Evolutionary conservation across 108 stramenopile species (phyloP).

Genomic region (Nitzschia sp.): DNA sequence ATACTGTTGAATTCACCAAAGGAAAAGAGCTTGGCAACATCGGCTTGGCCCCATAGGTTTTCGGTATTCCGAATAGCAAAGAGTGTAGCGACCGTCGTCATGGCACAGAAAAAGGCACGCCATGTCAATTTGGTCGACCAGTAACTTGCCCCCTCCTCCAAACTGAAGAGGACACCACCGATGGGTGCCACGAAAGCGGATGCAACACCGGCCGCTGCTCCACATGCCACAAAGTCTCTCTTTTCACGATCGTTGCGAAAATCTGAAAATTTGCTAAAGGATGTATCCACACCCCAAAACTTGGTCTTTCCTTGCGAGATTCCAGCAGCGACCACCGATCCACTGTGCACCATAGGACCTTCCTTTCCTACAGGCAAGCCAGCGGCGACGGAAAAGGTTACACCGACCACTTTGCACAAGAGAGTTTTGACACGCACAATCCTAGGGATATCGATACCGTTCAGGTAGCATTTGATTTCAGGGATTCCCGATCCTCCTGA

Average conservation of each 20-base stretch:
- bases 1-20: slow-evolving; percentile 91
- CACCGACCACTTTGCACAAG: slow-evolving; percentile 92
- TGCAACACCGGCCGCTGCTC: slow-evolving; percentile 93
- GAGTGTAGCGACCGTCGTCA: slow-evolving; percentile 90
- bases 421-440: slow-evolving; percentile 93
- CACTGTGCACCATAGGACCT: slow-evolving; percentile 94
- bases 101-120: slow-evolving; percentile 97
- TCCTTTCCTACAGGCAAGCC: slow-evolving; percentile 98
- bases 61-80: slow-evolving; percentile 81
- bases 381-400: slow-evolving; percentile 90
- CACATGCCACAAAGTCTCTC: slow-evolving; percentile 96
- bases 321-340: slow-evolving; percentile 81
- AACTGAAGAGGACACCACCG: slow-evolving; percentile 93
- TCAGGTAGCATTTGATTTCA: slow-evolving; percentile 97
- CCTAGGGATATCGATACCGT: slow-evolving; percentile 91
- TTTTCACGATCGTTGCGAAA: slow-evolving; percentile 91
- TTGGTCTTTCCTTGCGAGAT: slow-evolving; percentile 88
- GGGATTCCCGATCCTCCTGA: slow-evolving; percentile 96
- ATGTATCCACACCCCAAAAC: slow-evolving; percentile 88
- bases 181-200: slow-evolving; percentile 97
- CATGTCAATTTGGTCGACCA: slow-evolving; percentile 97
- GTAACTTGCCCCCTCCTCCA: slow-evolving; percentile 96
- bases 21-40: slow-evolving; percentile 91
- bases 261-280: slow-evolving; percentile 90
- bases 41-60: slow-evolving; percentile 85